Conservation (phyloP, 2,329 filamentous ascomycete genomes). For the Fonsecaea multimorphosa region DNA sequence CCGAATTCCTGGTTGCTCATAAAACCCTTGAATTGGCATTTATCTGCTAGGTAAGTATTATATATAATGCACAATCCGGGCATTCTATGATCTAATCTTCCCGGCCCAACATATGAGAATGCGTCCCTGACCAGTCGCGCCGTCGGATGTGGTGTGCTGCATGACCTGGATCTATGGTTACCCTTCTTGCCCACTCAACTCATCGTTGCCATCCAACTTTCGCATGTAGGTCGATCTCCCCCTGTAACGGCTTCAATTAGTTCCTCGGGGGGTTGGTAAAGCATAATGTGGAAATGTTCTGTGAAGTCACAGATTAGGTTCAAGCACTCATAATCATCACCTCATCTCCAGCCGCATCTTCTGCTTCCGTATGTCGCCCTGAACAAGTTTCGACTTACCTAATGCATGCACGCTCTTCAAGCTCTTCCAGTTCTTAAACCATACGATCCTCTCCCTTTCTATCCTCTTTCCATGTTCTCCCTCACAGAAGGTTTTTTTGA, state of each 20-base stretch:
- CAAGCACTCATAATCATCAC: slow-evolving; percentile 6
- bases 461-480: slow-evolving; percentile 39
- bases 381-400: slow-evolving; percentile 23
- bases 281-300: slow-evolving; percentile 95
- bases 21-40: neutral
- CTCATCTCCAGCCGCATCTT: neutral
- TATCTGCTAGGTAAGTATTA: no score
- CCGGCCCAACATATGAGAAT: neutral
- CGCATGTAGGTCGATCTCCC: slow-evolving; percentile 72
- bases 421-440: slow-evolving; percentile 91
- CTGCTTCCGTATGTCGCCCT: neutral
- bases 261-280: slow-evolving; percentile 73
- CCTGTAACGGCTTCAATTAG: slow-evolving; percentile 75
- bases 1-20: neutral
- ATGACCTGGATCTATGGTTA: neutral
- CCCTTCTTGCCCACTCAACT: neutral
- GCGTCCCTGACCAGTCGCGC: neutral
- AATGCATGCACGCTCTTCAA: slow-evolving; percentile 85
- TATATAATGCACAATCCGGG: neutral
- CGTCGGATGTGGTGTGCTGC: neutral
- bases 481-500: slow-evolving; percentile 70
- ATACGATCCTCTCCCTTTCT: slow-evolving; percentile 65
- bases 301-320: slow-evolving; percentile 2
- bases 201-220: slow-evolving; percentile 35
- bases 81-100: neutral